phyloP scores from a whole-genome alignment of 805 yeast genomes.

The Jamesozyma lodderae region DNA sequence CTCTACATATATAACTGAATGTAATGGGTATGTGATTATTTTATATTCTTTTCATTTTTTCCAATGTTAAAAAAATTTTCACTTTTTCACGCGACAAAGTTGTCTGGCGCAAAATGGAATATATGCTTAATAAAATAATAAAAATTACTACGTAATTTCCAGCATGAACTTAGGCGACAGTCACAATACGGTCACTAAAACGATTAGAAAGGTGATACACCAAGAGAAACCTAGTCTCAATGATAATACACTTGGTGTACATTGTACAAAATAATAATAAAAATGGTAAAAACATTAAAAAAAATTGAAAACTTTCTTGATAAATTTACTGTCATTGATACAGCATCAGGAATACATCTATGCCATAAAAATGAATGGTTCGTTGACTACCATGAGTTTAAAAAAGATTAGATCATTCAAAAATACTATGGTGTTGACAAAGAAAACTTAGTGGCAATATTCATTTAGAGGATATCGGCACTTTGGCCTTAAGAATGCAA shows the following conservation, averaged over 20 bases:
- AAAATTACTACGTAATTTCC: no score
- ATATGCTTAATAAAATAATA: no score
- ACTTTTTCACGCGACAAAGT: no score
- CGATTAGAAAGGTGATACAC: background rate
- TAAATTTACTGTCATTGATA: background rate
- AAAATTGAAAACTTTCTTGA: background rate
- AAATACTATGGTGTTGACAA: constrained; percentile 2
- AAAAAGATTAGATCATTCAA: background rate
- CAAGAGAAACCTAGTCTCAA: background rate
- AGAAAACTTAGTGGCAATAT: background rate
- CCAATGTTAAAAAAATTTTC: no score
- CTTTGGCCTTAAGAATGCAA: background rate
- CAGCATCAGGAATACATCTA: constrained; percentile 2
- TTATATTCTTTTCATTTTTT: no score
- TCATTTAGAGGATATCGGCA: background rate
- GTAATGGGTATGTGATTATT: no score
- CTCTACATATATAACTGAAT: no score
- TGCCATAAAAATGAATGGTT: background rate
- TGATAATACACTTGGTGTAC: background rate
- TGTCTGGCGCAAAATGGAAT: no score
- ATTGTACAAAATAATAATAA: background rate
- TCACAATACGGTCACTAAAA: background rate
- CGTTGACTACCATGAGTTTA: background rate
- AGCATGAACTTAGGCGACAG: no score
- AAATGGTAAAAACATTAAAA: background rate